Percentiles rank a stretch among this genome's conserved stretches.
Evolutionary conservation across 2,329 filamentous ascomycete species (phyloP).

Genomic region (Pyricularia pennisetigena): DNA sequence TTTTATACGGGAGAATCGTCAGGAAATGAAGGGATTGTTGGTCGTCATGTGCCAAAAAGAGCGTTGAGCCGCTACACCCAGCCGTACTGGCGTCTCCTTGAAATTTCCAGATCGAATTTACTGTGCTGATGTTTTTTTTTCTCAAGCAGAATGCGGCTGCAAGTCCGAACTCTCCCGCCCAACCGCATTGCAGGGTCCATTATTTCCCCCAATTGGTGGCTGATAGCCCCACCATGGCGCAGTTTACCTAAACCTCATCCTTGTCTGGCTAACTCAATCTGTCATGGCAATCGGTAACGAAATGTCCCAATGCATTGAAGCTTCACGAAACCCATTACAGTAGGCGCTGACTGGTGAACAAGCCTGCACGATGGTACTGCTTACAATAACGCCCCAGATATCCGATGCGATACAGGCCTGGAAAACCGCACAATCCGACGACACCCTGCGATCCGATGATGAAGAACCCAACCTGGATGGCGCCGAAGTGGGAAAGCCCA

Average conservation of each 20-base stretch:
- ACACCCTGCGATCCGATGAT: background rate
- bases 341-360: background rate
- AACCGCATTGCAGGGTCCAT: background rate
- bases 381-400: constrained; percentile 64
- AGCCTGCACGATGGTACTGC: constrained; percentile 53
- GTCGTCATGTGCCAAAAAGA: background rate
- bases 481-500: constrained; percentile 51
- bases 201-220: background rate
- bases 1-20: background rate
- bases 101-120: constrained; percentile 1
- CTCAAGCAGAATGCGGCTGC: constrained; percentile 1
- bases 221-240: background rate
- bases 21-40: background rate
- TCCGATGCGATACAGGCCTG: constrained; percentile 46
- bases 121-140: constrained; percentile 1
- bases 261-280: background rate
- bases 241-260: background rate
- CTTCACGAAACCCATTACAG: background rate
- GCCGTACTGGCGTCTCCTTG: background rate
- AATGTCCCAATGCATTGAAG: background rate
- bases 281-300: background rate
- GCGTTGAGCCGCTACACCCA: background rate
- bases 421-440: constrained; percentile 6
- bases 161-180: background rate
- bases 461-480: constrained; percentile 38